Evolutionary conservation across 768 basidiomycete species (phyloP).

Genomic region (Mycena venus): DNA sequence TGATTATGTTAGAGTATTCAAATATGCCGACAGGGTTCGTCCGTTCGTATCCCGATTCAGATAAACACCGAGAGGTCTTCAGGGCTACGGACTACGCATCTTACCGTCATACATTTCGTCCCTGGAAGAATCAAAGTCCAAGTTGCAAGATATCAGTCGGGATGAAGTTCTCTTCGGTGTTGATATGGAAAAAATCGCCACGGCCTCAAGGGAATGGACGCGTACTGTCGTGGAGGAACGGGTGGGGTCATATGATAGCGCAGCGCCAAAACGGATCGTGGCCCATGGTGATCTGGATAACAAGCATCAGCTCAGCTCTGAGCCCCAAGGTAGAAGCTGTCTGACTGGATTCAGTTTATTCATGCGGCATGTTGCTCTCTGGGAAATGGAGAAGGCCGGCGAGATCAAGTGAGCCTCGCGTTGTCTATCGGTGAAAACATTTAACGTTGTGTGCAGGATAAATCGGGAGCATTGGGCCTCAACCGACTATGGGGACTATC

Average conservation of each 20-base stretch:
- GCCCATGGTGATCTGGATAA: slow-evolving; percentile 15
- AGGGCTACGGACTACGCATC: slow-evolving; percentile 1
- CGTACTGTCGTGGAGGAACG: neutral
- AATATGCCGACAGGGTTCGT: slow-evolving; percentile 18
- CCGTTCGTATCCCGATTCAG: neutral
- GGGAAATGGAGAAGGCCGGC: slow-evolving; percentile 10
- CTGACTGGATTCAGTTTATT: slow-evolving; percentile 17
- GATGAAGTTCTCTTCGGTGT: slow-evolving; percentile 5
- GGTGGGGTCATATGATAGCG: too few species aligned
- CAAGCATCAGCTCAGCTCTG: slow-evolving; percentile 12
- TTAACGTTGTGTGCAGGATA: neutral
- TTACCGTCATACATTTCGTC: slow-evolving; percentile 9
- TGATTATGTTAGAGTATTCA: slow-evolving; percentile 11
- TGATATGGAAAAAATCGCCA: slow-evolving; percentile 8
- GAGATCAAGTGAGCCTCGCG: neutral
- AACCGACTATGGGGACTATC: neutral
- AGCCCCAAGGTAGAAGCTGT: slow-evolving; percentile 19
- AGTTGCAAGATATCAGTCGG: neutral
- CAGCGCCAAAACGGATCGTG: neutral
- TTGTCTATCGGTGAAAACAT: too few species aligned
- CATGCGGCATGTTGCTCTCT: slow-evolving; percentile 24
- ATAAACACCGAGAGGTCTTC: neutral
- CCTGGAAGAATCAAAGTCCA: neutral
- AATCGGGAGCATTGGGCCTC: slow-evolving; percentile 1
- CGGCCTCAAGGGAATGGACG: slow-evolving; percentile 1